Conservation (phyloP, 768 basidiomycete genomes). For the Butyriboletus loyo region DNA sequence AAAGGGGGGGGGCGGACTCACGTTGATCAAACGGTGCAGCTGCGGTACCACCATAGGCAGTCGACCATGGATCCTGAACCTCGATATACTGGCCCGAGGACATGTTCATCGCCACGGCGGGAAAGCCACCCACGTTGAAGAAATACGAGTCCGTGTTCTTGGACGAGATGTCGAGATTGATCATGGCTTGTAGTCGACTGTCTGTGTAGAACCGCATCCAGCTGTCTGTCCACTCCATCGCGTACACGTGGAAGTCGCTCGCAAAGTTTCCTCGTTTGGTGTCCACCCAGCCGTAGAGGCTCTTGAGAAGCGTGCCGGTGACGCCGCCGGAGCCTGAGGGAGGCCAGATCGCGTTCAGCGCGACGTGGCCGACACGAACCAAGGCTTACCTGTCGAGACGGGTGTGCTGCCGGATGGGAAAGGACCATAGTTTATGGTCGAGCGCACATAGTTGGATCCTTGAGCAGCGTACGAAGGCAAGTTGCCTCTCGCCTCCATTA, state of each 20-base stretch:
- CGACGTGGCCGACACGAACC: fast-evolving
- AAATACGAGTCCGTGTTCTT: slow-evolving; percentile 45
- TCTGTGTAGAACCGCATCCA: slow-evolving; percentile 58
- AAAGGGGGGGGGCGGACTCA: neutral
- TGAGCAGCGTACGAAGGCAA: slow-evolving; percentile 39
- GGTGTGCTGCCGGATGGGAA: slow-evolving; percentile 34
- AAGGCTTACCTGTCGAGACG: slow-evolving; percentile 27
- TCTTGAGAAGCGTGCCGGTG: slow-evolving; percentile 28
- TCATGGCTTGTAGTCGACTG: slow-evolving; percentile 46
- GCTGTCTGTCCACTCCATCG: slow-evolving; percentile 56
- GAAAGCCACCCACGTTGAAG: slow-evolving; percentile 52
- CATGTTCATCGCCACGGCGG: slow-evolving; percentile 44
- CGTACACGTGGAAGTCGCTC: slow-evolving; percentile 50
- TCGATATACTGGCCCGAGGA: slow-evolving; percentile 37
- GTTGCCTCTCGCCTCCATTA: slow-evolving; percentile 55
- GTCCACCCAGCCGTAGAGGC: slow-evolving; percentile 36
- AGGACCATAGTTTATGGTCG: slow-evolving; percentile 69
- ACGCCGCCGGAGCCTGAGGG: slow-evolving; percentile 6
- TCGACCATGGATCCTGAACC: slow-evolving; percentile 49
- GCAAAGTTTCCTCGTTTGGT: slow-evolving; percentile 45
- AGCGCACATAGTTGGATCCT: slow-evolving; percentile 48
- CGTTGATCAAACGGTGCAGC: slow-evolving; percentile 45
- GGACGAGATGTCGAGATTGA: slow-evolving; percentile 46
- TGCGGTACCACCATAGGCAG: slow-evolving; percentile 38
- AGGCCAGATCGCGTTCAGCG: neutral